Evolutionary conservation across 176 grass and related monocot genomes (phyloP).

Genomic region (Secale cereale): DNA sequence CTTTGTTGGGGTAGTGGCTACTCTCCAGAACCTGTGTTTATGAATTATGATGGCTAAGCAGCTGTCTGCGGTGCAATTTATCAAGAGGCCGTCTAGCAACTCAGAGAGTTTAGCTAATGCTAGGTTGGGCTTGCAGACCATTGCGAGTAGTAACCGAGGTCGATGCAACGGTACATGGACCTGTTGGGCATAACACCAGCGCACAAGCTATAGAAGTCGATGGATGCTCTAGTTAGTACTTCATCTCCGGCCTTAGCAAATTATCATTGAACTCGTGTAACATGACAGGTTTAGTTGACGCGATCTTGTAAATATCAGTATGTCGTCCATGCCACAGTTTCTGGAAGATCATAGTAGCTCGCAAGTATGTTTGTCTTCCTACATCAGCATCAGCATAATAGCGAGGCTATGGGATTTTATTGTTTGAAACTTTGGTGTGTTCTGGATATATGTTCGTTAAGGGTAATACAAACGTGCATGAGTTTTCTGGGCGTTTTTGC

Average conservation of each 20-base stretch:
- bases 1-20: too few species aligned
- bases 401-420: too few species aligned
- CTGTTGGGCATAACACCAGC: conserved; percentile 64
- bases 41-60: not conserved
- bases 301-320: not conserved
- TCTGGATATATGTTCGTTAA: too few species aligned
- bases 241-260: not conserved
- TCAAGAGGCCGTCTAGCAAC: not conserved
- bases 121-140: too few species aligned
- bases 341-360: not conserved
- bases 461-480: too few species aligned
- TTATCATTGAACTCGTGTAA: not conserved
- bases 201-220: conserved; percentile 42
- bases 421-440: too few species aligned
- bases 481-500: too few species aligned
- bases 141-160: too few species aligned
- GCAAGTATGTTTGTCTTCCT: too few species aligned
- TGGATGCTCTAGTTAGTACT: not conserved
- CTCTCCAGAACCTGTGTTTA: too few species aligned
- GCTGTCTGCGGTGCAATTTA: not conserved
- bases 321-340: not conserved
- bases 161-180: not conserved
- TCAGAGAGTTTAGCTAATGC: not conserved
- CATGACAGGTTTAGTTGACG: not conserved
- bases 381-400: too few species aligned